Percentiles rank a stretch among this genome's conserved stretches.
phyloP scores from a whole-genome alignment of 2,329 filamentous ascomycete genomes.

The Ophiostoma novo-ulmi region DNA sequence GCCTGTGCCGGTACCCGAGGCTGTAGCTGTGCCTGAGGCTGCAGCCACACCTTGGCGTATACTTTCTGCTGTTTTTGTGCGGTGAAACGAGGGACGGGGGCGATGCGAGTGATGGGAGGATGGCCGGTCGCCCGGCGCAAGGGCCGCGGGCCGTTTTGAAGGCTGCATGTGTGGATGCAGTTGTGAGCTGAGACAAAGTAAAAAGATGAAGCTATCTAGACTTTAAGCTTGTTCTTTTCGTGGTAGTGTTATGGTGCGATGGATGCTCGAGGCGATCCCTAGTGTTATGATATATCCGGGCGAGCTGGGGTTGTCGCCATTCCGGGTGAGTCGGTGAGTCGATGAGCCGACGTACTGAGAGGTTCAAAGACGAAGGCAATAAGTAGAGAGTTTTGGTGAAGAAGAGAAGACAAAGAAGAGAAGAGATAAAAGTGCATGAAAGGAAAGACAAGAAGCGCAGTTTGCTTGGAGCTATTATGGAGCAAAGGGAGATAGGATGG shows the following conservation, averaged over 20 bases:
- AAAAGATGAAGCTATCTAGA: background rate
- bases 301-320: background rate
- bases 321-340: background rate
- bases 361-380: background rate
- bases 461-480: background rate
- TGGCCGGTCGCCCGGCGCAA: constrained; percentile 5
- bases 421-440: background rate
- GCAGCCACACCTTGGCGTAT: background rate
- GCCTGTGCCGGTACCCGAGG: background rate
- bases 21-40: background rate
- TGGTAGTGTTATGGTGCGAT: background rate
- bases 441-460: background rate
- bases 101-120: background rate
- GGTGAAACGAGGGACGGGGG: background rate
- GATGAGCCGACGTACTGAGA: background rate
- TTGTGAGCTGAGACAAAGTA: background rate
- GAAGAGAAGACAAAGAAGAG: background rate
- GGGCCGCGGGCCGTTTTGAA: background rate
- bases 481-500: constrained; percentile 10
- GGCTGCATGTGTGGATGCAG: constrained; percentile 7
- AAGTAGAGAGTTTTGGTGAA: background rate
- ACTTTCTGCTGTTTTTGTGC: constrained; percentile 5
- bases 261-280: background rate
- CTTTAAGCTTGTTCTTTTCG: background rate
- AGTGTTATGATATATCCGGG: background rate